phyloP scores from a whole-genome alignment of 306 rosid genomes.

The Ziziphus jujuba region DNA sequence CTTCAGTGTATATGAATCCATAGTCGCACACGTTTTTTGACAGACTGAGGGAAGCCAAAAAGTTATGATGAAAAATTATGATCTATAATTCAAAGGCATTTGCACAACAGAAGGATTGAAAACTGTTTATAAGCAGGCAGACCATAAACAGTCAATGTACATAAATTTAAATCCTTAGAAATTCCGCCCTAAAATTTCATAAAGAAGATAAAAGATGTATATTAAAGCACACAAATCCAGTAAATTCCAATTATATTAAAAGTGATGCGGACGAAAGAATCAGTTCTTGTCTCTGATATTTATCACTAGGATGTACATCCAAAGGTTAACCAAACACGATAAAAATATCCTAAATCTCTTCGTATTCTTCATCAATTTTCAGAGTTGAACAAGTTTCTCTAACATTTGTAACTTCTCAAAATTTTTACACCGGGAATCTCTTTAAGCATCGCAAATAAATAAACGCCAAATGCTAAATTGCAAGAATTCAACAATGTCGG shows the following conservation, averaged over 20 bases:
- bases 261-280: not conserved
- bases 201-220: not conserved
- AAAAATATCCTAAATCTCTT: not conserved
- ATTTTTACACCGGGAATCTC: not conserved
- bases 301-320: too few species aligned
- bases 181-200: constrained; percentile 1
- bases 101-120: not conserved
- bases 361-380: not conserved
- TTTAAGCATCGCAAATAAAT: not conserved
- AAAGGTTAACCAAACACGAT: too few species aligned
- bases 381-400: not conserved
- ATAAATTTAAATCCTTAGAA: not conserved
- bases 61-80: not conserved
- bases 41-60: constrained; percentile 22
- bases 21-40: constrained; percentile 24
- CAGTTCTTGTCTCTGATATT: too few species aligned
- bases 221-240: not conserved
- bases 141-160: not conserved
- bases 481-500: constrained; percentile 6
- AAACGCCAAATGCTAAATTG: too few species aligned
- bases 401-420: not conserved
- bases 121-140: not conserved
- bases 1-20: constrained; percentile 85
- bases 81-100: constrained; percentile 1
- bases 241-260: not conserved